Evolutionary conservation across 108 stramenopile genomes (phyloP).

Genomic region (Stephanodiscus minutulus): DNA sequence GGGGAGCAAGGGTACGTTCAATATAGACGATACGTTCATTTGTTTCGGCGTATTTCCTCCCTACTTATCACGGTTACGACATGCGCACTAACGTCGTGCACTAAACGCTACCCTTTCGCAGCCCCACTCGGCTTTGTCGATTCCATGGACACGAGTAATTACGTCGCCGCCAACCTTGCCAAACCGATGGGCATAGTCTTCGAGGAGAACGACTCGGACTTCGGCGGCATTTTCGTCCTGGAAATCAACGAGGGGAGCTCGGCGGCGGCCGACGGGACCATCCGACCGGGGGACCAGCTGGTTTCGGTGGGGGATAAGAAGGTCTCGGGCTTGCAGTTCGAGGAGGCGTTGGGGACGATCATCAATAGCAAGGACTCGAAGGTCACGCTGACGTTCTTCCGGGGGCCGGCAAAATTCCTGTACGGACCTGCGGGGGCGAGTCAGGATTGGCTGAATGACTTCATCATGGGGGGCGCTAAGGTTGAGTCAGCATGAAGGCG

Average conservation of each 20-base stretch:
- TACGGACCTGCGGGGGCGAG: conserved; percentile 87
- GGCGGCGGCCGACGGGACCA: conserved; percentile 56
- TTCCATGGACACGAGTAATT: conserved; percentile 84
- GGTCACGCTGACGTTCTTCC: conserved; percentile 70
- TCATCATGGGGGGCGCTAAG: conserved; percentile 63
- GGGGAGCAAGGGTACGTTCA: conserved; percentile 44
- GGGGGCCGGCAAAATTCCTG: conserved; percentile 79
- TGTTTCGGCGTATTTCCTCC: not conserved
- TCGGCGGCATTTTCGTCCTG: conserved; percentile 85
- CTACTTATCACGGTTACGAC: not conserved
- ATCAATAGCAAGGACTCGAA: conserved; percentile 64
- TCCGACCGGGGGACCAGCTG: conserved; percentile 81
- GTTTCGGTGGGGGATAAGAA: conserved; percentile 73
- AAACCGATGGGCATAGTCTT: conserved; percentile 94
- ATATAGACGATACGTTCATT: not conserved
- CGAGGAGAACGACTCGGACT: conserved; percentile 87
- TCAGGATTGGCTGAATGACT: conserved; percentile 80
- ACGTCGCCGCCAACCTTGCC: conserved; percentile 60
- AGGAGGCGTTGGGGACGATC: conserved; percentile 81
- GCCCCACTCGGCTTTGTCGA: conserved; percentile 74
- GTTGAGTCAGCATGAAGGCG: conserved; percentile 22
- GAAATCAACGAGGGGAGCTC: conserved; percentile 72
- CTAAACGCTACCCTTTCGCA: conserved; percentile 2
- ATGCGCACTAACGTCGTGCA: conserved; percentile 5
- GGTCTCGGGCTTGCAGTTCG: conserved; percentile 74